Evolutionary conservation across 805 yeast genomes (phyloP), one percentile per base, ranked within the genome.

Genomic region (Metschnikowia lochheadii): DNA sequence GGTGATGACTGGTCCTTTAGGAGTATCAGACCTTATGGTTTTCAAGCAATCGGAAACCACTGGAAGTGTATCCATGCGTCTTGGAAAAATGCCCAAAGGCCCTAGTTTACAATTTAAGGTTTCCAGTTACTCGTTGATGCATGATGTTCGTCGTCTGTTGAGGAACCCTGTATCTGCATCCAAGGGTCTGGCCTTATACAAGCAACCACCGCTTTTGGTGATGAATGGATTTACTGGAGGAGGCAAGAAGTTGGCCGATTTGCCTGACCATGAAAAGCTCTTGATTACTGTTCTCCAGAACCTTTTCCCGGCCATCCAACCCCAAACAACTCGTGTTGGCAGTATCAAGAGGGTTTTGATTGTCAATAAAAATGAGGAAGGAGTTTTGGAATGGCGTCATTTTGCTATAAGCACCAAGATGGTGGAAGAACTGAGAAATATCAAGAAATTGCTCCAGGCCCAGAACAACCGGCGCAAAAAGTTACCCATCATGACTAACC

Each of bases 1-100:
- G n/a, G 96, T 89, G n/a, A 91, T 94, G 97, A 88, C 97, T 36
- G 98, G 98, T 5, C 98, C 98, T 13, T 75, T 94, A 40, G 96
- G 96, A 26, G 96, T 94, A 20, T 79, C 92, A 6, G 96, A 92
- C 69, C 69, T 94, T 63, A 82, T 94, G 70, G 75, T 92, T 18
- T 91, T 94, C 73, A 85, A 89, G 54, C 96, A 90, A 65, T 80
- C 87, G 36, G 85, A 83, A 58, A 78, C 77, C 39, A 72, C 85
- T 1, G 97, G 97, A 6, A 84, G 83, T 49, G 84, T 94, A 4
- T 85, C 92, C 46, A 73, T 94, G 55, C 81, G 97, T 62, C 69
- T 94, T 41, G 90, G 92, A 1, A 82, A 88, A 62, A 82, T 91
- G 75, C 97, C 98, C 33, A 79, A 90, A 53, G 99, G 99, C 6